Evolutionary conservation across 2,329 filamentous ascomycete species (phyloP), one percentile per base, ranked within the genome.

Genomic region (Cladobotryum protrusum): DNA sequence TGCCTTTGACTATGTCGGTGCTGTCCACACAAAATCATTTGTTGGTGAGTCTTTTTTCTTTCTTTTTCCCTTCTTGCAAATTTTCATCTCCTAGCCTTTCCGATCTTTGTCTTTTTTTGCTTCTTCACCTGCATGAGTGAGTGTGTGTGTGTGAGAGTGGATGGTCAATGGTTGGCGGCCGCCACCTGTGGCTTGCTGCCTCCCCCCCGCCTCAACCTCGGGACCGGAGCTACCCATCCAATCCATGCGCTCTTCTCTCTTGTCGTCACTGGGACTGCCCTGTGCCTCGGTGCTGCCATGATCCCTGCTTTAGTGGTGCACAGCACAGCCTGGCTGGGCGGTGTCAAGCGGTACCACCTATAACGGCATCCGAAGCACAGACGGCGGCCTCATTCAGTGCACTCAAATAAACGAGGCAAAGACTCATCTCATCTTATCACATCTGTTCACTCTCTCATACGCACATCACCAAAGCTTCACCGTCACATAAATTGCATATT

Each of bases 41-140:
- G 75, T 81, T 65, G 77, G 79, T 82, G 69, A 79, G 78, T 79
- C 59, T 47, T 51, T 18, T 55, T 56, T 55, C 54, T 32, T 47
- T 52, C 37, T 49, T 24, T 51, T 29, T 47, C n/a, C 35, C 19
- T 40, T 40, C 3, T n/a, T 40, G 13, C 37, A 17, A n/a, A 37
- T 37, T 37, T 37, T 37, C 35, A n/a, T 15, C 19, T 18, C 37
- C 37, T 17, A 18, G 11, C 19, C 18, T 19, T 40, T 40, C 11
- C 6, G 7, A 37, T 37, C 35, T 37, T 37, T 17, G 35, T 37
- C 35, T 37, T 37, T 37, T 9, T 13, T 40, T 15, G 6, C 11
- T 5, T 39, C 14, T 13, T 11, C 24, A 15, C 14, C 8, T 20
- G 6, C 15, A n/a, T 17, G 14, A 1, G 18, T 24, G 14, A 9